Evolutionary conservation across 495 filamentous ascomycete species (phyloP).

Genomic region (Aspergillus avenaceus): DNA sequence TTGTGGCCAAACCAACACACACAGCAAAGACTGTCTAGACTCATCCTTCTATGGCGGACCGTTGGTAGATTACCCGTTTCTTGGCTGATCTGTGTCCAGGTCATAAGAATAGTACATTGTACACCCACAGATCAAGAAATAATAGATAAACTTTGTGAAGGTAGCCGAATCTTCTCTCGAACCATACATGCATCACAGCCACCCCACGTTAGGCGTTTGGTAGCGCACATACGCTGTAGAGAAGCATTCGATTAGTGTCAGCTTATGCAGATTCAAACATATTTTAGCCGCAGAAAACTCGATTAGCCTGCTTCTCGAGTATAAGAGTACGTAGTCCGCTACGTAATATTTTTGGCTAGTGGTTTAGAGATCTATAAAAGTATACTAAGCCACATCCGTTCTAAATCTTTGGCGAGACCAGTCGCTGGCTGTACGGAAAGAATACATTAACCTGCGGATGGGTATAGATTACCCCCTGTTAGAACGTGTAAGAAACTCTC

Average conservation of each 20-base stretch:
- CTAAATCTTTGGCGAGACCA: too few species aligned
- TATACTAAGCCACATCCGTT: background rate
- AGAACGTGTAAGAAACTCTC: background rate
- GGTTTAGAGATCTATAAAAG: background rate
- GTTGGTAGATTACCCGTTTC: too few species aligned
- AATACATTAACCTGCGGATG: background rate
- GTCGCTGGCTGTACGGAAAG: background rate
- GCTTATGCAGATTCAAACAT: too few species aligned
- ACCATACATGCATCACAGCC: background rate
- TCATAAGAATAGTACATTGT: too few species aligned
- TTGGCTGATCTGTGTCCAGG: too few species aligned
- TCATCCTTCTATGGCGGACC: too few species aligned
- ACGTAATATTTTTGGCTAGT: background rate
- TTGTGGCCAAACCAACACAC: background rate
- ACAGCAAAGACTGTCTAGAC: too few species aligned
- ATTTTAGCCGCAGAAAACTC: background rate
- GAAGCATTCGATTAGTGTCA: too few species aligned
- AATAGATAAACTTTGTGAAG: too few species aligned
- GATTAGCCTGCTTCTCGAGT: background rate
- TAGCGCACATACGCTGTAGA: background rate
- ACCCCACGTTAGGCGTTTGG: background rate
- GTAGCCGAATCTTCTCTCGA: too few species aligned
- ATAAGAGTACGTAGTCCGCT: background rate
- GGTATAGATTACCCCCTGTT: conserved; percentile 1
- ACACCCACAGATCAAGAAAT: too few species aligned